Conservation (phyloP, 441 rosid genomes). For the Omphalea diandra region DNA sequence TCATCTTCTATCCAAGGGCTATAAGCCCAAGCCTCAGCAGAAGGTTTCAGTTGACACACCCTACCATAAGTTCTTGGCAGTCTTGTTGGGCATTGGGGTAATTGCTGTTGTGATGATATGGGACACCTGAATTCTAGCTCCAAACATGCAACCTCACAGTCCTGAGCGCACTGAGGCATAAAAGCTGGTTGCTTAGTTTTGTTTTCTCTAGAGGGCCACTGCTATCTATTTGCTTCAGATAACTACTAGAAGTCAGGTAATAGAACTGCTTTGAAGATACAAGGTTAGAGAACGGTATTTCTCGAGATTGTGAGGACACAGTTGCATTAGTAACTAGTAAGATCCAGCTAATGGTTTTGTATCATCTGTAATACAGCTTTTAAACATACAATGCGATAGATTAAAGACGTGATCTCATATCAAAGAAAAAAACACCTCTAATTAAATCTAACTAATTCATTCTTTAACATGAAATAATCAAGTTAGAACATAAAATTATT, state of each 20-base stretch:
- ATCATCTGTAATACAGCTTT: too few relatives aligned
- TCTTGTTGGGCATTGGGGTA: slow-evolving; percentile 55
- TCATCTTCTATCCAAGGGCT: slow-evolving; percentile 72
- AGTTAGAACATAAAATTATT: slow-evolving; percentile 11
- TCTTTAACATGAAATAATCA: too few relatives aligned
- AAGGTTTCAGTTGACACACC: slow-evolving; percentile 45
- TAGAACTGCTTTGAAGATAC: background rate
- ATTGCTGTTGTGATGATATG: slow-evolving; percentile 83
- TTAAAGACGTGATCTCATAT: background rate
- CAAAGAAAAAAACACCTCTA: background rate
- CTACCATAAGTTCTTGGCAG: slow-evolving; percentile 53
- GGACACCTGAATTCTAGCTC: slow-evolving; percentile 67
- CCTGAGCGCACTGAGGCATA: too few relatives aligned
- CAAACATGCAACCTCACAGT: too few relatives aligned
- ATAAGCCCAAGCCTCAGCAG: slow-evolving; percentile 39
- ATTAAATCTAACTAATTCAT: too few relatives aligned
- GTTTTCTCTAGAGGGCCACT: too few relatives aligned
- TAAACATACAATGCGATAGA: too few relatives aligned
- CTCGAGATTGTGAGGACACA: background rate
- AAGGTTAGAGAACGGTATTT: background rate
- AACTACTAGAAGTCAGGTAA: background rate
- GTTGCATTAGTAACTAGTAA: background rate
- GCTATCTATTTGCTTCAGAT: background rate
- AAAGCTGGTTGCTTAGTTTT: too few relatives aligned
- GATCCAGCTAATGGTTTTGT: background rate